Conservation (phyloP, 129 eudicot genomes). For the Solidago caesia region DNA sequence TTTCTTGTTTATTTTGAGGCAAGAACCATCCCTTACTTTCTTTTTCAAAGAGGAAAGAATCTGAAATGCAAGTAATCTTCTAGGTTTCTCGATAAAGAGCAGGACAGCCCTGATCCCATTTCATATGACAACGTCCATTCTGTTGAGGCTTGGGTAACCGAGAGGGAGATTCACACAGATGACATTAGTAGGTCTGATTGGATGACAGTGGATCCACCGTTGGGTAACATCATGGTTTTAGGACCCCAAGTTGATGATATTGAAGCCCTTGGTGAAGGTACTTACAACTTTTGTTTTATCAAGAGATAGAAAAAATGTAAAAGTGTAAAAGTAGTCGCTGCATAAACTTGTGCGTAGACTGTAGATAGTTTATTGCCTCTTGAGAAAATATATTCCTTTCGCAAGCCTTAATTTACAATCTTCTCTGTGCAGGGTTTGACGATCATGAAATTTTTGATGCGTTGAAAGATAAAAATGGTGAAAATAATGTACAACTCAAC, state of each 20-base stretch:
- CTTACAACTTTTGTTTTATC: background rate
- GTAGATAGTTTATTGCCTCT: slow-evolving; percentile 1
- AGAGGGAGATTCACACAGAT: slow-evolving; percentile 51
- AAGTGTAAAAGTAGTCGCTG: background rate
- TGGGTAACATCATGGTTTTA: slow-evolving; percentile 46
- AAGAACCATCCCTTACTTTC: background rate
- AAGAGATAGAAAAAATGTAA: background rate
- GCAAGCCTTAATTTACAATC: slow-evolving; percentile 17
- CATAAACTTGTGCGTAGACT: background rate
- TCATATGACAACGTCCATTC: slow-evolving; percentile 47
- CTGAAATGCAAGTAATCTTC: slow-evolving; percentile 18
- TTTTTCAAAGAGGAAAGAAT: background rate
- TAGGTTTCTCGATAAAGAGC: slow-evolving; percentile 59
- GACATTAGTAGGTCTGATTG: slow-evolving; percentile 65
- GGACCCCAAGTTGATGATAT: slow-evolving; percentile 65
- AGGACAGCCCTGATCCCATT: slow-evolving; percentile 55
- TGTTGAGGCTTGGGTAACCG: slow-evolving; percentile 67
- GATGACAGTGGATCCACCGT: slow-evolving; percentile 79
- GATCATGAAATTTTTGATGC: slow-evolving; percentile 80
- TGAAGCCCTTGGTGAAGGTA: slow-evolving; percentile 86
- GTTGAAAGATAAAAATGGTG: slow-evolving; percentile 56
- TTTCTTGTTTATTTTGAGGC: background rate
- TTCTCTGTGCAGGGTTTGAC: slow-evolving; percentile 63
- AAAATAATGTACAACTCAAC: slow-evolving; percentile 29
- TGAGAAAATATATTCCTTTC: background rate